phyloP scores from a whole-genome alignment of 2,329 filamentous ascomycete species.

The Verticillium longisporum region DNA sequence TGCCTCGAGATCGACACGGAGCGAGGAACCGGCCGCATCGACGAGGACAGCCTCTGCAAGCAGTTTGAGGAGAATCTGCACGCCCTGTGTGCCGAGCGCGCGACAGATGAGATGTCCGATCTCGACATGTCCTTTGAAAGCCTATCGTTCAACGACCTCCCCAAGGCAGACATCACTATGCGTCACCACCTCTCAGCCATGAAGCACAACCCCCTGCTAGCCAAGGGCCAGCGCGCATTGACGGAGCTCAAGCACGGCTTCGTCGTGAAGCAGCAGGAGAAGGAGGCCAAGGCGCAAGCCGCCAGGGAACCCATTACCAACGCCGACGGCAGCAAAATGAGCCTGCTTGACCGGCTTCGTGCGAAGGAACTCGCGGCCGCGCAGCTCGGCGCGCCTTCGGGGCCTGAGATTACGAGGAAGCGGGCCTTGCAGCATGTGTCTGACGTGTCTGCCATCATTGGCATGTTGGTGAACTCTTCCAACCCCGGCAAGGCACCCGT shows the following conservation, averaged over 20 bases:
- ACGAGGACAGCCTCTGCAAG: slow-evolving; percentile 45
- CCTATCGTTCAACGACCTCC: slow-evolving; percentile 33
- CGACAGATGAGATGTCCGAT: slow-evolving; percentile 21
- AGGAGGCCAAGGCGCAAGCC: slow-evolving; percentile 27
- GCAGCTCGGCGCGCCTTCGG: slow-evolving; percentile 31
- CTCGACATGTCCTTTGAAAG: slow-evolving; percentile 41
- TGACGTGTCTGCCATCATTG: slow-evolving; percentile 62
- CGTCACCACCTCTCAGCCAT: slow-evolving; percentile 36
- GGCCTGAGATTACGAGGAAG: slow-evolving; percentile 51
- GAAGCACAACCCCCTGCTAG: slow-evolving; percentile 49
- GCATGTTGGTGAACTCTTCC: slow-evolving; percentile 53
- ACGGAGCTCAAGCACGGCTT: slow-evolving; percentile 60
- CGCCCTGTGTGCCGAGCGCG: slow-evolving; percentile 31
- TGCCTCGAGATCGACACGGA: slow-evolving; percentile 49
- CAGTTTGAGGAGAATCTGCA: slow-evolving; percentile 48
- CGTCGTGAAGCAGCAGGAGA: slow-evolving; percentile 42
- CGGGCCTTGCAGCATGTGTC: slow-evolving; percentile 60
- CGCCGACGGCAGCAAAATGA: slow-evolving; percentile 47
- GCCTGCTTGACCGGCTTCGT: slow-evolving; percentile 69
- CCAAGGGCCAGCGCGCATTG: slow-evolving; percentile 63
- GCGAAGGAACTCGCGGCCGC: slow-evolving; percentile 56
- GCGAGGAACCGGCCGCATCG: slow-evolving; percentile 29
- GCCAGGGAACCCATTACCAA: slow-evolving; percentile 9
- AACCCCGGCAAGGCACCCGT: slow-evolving; percentile 43
- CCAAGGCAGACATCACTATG: slow-evolving; percentile 44